Base-by-base conservation (phyloP, 1,139 yeast species). In the Hansenula lynferdii region DNA sequence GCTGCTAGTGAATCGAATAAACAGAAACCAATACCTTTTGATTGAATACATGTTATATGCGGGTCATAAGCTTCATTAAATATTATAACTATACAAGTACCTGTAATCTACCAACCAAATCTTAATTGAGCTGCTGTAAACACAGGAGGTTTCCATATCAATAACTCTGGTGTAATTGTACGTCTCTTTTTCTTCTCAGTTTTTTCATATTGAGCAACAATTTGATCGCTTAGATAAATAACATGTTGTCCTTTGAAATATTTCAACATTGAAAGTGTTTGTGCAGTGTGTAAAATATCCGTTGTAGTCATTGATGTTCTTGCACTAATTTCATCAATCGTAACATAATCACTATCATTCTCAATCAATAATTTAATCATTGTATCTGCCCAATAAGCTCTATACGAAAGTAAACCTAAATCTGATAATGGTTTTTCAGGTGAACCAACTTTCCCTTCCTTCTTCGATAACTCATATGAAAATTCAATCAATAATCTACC, bases 401-500 rank as follows among this genome's bases (percentile, higher is more conserved):
- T 79, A 58, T 94, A 92, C 4, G 96, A 85, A 35, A 92, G 70
- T 26, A 92, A 69, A 25, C 99, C 99, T 56, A 92, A 71, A 70
- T 92, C 97, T 0, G 97, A 87, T 24, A 92, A 69, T 3, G 99
- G 99, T 54, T 94, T 94, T 62, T 92, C 99, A 0, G 98, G 99
- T 0, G 97, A 87, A 0, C 99, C 99, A 3, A 81, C 77, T 58
- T 90, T 92, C 42, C 82, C 82, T 56, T 94, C 98, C 42, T 80
- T 83, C 53, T 81, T 78, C 2, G 97, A 85, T 34, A 92, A 68
- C 67, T 86, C 90, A 57, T 92, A 92, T 6, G 96, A 86, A 59
- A 94, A 92, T 53, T 92, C 96, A 51, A 94, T 92, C 47, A 92
- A 70, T 31, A 94, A 67, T 50, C 90, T 81, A 44, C 98, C 98